These are phyloP conservation scores for Oidiodendron maius DNA, from an alignment of 495 filamentous ascomycete genomes.

Conservation along the genomic window DNA sequence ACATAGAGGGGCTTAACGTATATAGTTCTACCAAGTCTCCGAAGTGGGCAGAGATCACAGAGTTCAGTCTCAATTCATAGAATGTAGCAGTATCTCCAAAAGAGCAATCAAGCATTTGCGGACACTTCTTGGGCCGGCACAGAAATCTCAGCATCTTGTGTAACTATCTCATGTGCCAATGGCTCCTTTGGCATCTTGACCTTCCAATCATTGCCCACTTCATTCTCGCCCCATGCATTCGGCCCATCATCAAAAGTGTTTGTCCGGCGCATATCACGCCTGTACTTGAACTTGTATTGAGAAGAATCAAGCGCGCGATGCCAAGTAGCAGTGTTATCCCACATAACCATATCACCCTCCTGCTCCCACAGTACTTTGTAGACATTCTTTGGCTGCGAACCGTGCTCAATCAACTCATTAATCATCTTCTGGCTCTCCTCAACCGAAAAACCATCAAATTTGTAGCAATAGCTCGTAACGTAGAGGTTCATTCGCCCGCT, in stretches of 20 bases:
- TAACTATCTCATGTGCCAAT: background rate
- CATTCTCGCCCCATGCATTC: conserved; percentile 28
- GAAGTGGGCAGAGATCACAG: too few relatives aligned
- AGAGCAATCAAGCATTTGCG: background rate
- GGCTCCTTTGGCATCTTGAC: background rate
- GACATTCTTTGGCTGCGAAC: conserved; percentile 44
- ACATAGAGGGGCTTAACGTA: too few relatives aligned
- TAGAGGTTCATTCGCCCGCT: conserved; percentile 48
- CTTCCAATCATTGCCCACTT: background rate
- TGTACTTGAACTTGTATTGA: conserved; percentile 42
- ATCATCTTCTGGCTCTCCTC: conserved; percentile 33
- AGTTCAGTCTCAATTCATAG: too few relatives aligned
- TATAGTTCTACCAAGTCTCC: too few relatives aligned
- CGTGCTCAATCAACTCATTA: conserved; percentile 37
- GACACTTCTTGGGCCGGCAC: background rate
- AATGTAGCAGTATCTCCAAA: too few relatives aligned
- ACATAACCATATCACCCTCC: conserved; percentile 47
- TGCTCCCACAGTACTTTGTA: conserved; percentile 47
- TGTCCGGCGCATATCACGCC: conserved; percentile 46
- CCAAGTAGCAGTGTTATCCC: conserved; percentile 54
- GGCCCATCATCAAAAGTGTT: conserved; percentile 43
- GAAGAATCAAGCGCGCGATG: conserved; percentile 45
- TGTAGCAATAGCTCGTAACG: conserved; percentile 47
- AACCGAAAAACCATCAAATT: conserved; percentile 42
- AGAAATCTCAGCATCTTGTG: background rate